Conservation (phyloP, 495 filamentous ascomycete genomes). For the Penicillium parvum region DNA sequence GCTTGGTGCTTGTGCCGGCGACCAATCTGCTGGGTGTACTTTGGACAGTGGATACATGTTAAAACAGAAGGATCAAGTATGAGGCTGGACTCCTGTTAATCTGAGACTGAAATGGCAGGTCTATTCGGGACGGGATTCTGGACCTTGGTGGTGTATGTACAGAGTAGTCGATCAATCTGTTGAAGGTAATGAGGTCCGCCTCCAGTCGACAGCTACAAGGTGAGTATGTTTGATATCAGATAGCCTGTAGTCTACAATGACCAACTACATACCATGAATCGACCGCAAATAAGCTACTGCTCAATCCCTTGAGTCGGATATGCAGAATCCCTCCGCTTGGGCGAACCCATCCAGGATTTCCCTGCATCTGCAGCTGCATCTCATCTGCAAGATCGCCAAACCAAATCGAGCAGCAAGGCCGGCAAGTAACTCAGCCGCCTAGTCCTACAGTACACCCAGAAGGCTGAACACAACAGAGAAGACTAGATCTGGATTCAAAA, state of each 20-base stretch:
- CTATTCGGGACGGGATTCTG: no score
- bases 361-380: constrained; percentile 21
- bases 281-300: neutral
- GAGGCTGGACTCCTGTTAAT: neutral
- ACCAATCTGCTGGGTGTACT: constrained; percentile 10
- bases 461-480: constrained; percentile 1
- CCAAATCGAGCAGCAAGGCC: constrained; percentile 18
- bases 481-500: neutral
- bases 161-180: neutral
- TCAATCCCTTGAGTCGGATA: neutral
- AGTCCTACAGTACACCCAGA: constrained; percentile 2
- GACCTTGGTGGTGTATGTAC: no score
- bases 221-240: no score
- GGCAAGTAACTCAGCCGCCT: constrained; percentile 5
- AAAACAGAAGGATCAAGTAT: no score
- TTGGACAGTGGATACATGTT: neutral
- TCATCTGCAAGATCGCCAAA: constrained; percentile 24
- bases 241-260: no score
- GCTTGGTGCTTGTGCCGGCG: constrained; percentile 4
- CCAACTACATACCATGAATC: no score
- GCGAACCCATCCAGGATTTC: constrained; percentile 8
- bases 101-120: no score
- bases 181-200: no score
- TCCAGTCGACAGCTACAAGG: no score
- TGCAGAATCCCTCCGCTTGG: constrained; percentile 1